phyloP scores from a whole-genome alignment of 495 filamentous ascomycete genomes.

The Acidiella bohemica region DNA sequence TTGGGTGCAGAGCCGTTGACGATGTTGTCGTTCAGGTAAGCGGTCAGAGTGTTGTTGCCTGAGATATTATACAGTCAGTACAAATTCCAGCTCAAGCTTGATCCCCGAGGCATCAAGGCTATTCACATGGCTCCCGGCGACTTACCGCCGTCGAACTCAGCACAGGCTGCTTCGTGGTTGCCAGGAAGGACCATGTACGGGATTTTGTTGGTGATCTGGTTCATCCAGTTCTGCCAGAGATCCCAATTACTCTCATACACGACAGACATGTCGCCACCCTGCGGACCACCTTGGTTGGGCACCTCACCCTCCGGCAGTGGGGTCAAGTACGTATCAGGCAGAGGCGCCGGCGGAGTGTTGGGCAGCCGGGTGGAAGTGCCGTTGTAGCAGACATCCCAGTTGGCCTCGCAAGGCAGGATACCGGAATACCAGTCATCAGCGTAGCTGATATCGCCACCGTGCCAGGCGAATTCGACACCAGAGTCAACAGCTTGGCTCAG shows the following conservation, averaged over 20 bases:
- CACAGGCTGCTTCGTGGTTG: conserved; percentile 44
- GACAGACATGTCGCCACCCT: conserved; percentile 38
- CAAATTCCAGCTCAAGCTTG: too few species aligned
- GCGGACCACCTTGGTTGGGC: conserved; percentile 35
- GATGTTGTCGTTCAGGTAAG: conserved; percentile 32
- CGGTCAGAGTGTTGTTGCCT: conserved; percentile 35
- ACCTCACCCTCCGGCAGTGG: conserved; percentile 37
- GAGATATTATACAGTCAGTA: too few species aligned
- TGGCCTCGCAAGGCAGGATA: conserved; percentile 35
- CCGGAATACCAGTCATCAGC: conserved; percentile 44
- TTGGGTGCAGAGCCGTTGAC: conserved; percentile 23
- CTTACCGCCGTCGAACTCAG: conserved; percentile 41
- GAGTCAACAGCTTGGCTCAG: conserved; percentile 22
- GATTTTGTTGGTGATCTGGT: conserved; percentile 34
- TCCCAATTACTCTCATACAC: conserved; percentile 32
- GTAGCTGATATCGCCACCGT: conserved; percentile 39
- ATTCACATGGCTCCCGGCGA: too few species aligned
- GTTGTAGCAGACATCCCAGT: conserved; percentile 43
- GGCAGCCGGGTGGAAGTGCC: conserved; percentile 33
- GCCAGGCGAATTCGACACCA: conserved; percentile 37
- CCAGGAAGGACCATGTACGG: conserved; percentile 44
- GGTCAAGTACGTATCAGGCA: conserved; percentile 29
- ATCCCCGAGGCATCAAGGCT: too few species aligned
- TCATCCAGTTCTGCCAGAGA: conserved; percentile 35
- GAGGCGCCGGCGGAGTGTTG: conserved; percentile 17